Percentiles rank a stretch among this genome's conserved stretches.
These are phyloP conservation scores for Polymyxa betae DNA, from an alignment of 208 protist species.

Conservation along the genomic window DNA sequence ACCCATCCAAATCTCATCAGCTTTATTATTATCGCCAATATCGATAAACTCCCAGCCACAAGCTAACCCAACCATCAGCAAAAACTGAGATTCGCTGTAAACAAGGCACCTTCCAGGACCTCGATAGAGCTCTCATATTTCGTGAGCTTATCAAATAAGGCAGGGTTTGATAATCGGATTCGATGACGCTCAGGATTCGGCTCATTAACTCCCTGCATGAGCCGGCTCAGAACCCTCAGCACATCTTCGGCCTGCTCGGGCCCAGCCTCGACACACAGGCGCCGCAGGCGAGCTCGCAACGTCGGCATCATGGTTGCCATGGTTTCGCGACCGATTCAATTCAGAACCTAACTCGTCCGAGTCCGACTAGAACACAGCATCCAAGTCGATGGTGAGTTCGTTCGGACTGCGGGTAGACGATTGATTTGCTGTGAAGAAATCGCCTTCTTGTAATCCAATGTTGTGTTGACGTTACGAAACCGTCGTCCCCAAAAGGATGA, in stretches of 20 bases:
- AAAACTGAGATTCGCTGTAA: background rate
- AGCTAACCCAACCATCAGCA: background rate
- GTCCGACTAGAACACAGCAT: too few species aligned
- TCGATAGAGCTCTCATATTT: conserved; percentile 7
- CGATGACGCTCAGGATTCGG: background rate
- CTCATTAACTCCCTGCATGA: background rate
- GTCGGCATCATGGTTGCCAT: background rate
- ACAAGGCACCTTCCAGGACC: background rate
- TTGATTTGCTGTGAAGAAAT: too few species aligned
- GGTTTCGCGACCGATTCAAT: too few species aligned
- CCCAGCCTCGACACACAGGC: conserved; percentile 27
- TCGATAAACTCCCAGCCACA: conserved; percentile 49
- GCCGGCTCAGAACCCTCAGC: background rate
- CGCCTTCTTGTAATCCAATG: too few species aligned
- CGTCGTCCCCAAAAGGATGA: too few species aligned
- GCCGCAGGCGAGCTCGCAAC: background rate
- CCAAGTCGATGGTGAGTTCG: too few species aligned
- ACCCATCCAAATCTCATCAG: conserved; percentile 38
- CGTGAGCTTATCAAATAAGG: conserved; percentile 20
- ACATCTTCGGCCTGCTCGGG: background rate
- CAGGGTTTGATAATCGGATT: conserved; percentile 45
- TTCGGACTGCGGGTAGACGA: too few species aligned
- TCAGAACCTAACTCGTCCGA: too few species aligned
- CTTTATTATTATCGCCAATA: background rate
- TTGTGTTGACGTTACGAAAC: too few species aligned